Evolutionary conservation across 345 rosid genomes (phyloP).

Genomic region (Reutealis trisperma): DNA sequence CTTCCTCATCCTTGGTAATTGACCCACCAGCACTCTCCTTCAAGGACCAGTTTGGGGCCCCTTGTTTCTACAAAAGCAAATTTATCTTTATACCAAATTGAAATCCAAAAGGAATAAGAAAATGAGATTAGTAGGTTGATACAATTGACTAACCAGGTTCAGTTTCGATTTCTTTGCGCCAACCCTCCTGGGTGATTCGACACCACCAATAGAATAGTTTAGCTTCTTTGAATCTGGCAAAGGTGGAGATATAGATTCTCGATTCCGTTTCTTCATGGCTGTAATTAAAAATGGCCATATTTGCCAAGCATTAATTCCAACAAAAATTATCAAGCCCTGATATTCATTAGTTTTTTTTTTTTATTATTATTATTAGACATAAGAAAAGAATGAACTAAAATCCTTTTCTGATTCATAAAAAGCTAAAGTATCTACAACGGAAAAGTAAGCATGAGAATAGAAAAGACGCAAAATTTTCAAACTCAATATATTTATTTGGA

Average conservation of each 20-base stretch:
- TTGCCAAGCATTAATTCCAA: conserved; percentile 19
- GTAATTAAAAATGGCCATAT: conserved; percentile 36
- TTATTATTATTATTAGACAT: neutral
- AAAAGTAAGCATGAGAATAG: conserved; percentile 30
- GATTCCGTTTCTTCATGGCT: conserved; percentile 84
- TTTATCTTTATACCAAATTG: conserved; percentile 8
- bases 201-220: conserved; percentile 38
- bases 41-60: conserved; percentile 16
- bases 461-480: conserved; percentile 6
- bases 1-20: conserved; percentile 92
- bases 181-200: conserved; percentile 41
- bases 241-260: conserved; percentile 54
- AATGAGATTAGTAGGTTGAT: conserved; percentile 17
- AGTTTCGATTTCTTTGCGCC: conserved; percentile 44
- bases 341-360: neutral
- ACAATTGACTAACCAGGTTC: conserved; percentile 49
- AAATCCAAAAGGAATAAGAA: conserved; percentile 9
- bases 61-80: conserved; percentile 26
- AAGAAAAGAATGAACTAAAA: neutral
- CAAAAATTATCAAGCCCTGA: conserved; percentile 8
- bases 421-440: conserved; percentile 29
- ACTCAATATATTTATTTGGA: conserved; percentile 15
- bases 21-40: conserved; percentile 30
- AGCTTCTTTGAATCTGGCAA: conserved; percentile 57
- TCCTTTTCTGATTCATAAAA: conserved; percentile 26